phyloP scores from a whole-genome alignment of 2,329 filamentous ascomycete genomes.

The Pyrenochaeta sp. region DNA sequence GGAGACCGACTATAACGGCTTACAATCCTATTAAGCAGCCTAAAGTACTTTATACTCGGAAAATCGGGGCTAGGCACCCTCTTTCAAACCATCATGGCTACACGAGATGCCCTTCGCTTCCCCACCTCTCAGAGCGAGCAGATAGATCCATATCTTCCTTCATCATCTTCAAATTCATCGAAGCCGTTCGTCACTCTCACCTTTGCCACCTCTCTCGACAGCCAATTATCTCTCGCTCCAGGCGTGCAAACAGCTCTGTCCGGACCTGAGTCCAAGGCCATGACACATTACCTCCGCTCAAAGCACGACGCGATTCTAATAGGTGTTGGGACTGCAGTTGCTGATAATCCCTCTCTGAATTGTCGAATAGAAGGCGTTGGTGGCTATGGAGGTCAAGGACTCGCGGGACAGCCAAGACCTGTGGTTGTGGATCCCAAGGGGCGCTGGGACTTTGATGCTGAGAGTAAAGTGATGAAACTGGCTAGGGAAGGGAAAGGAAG shows the following conservation, averaged over 20 bases:
- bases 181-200: constrained; percentile 71
- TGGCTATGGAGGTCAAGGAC: constrained; percentile 62
- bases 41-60: not conserved
- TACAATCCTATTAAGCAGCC: not conserved
- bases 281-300: constrained; percentile 90
- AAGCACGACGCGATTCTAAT: constrained; percentile 85
- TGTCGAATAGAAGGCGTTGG: constrained; percentile 73
- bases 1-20: not conserved
- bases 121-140: constrained; percentile 56
- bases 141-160: constrained; percentile 61
- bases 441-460: constrained; percentile 71
- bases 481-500: constrained; percentile 71
- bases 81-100: constrained; percentile 9
- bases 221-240: constrained; percentile 76
- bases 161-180: not conserved
- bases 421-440: constrained; percentile 81
- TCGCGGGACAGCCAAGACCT: constrained; percentile 75
- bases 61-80: not conserved
- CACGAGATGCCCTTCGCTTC: constrained; percentile 48
- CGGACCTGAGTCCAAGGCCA: constrained; percentile 82
- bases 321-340: constrained; percentile 82
- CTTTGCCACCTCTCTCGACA: constrained; percentile 90
- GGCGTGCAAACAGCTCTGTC: constrained; percentile 85
- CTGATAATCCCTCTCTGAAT: constrained; percentile 87
- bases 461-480: constrained; percentile 72